phyloP scores from a whole-genome alignment of 2,329 filamentous ascomycete species.

The Incumbomyces lentus region DNA sequence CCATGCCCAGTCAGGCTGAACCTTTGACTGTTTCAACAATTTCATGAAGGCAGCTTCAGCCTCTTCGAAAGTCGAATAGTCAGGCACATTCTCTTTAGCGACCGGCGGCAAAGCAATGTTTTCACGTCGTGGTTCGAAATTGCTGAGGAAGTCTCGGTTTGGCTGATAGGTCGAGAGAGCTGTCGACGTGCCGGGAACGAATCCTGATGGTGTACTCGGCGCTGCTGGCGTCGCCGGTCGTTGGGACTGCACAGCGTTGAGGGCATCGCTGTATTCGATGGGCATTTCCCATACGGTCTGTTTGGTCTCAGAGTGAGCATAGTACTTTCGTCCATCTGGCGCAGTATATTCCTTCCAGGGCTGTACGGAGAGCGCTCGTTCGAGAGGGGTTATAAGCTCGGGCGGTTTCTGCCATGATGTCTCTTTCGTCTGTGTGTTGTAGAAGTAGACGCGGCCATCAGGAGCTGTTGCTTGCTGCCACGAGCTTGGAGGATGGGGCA shows the following conservation, averaged over 20 bases:
- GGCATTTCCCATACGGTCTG: slow-evolving; percentile 94
- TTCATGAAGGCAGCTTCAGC: slow-evolving; percentile 90
- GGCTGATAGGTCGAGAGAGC: slow-evolving; percentile 37
- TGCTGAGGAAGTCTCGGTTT: slow-evolving; percentile 36
- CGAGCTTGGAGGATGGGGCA: slow-evolving; percentile 40
- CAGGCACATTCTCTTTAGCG: slow-evolving; percentile 51
- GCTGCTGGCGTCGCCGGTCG: slow-evolving; percentile 30
- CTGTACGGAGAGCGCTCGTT: slow-evolving; percentile 71
- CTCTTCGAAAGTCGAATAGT: slow-evolving; percentile 71
- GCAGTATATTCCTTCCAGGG: slow-evolving; percentile 90
- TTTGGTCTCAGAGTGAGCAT: slow-evolving; percentile 86
- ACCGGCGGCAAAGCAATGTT: slow-evolving; percentile 29
- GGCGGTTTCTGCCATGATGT: slow-evolving; percentile 93
- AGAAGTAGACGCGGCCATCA: slow-evolving; percentile 84
- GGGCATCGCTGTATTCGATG: slow-evolving; percentile 64
- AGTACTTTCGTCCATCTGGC: slow-evolving; percentile 82
- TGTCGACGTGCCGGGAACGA: slow-evolving; percentile 48
- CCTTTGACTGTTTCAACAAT: slow-evolving; percentile 70
- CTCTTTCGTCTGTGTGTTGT: slow-evolving; percentile 71
- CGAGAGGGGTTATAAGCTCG: slow-evolving; percentile 72
- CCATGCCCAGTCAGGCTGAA: slow-evolving; percentile 89
- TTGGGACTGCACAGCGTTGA: slow-evolving; percentile 44
- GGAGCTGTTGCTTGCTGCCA: slow-evolving; percentile 77
- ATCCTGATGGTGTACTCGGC: slow-evolving; percentile 36
- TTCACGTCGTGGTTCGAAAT: slow-evolving; percentile 38